Evolutionary conservation across 2,329 filamentous ascomycete species (phyloP), one percentile per base, ranked within the genome.

Genomic region (Venturia asperata): DNA sequence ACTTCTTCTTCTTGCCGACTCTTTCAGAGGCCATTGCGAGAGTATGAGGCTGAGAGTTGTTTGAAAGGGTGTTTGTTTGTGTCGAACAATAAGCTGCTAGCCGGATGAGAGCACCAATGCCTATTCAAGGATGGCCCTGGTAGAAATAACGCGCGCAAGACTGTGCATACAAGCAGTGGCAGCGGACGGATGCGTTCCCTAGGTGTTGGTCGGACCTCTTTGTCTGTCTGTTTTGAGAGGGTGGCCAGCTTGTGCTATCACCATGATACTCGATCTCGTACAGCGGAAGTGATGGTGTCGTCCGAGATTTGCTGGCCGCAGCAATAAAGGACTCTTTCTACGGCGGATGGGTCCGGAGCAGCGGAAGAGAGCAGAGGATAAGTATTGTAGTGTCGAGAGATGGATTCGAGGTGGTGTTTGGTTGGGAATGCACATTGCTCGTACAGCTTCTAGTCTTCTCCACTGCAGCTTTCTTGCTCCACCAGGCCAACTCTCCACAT

Each of bases 11-110:
- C 52, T 43, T 60, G 11, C 37, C 63, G n/a, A 21, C 47, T 52
- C 52, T 58, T 15, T 64, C 52, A n/a, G 27, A 19, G 37, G 63
- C 63, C 63, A 64, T 64, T 11, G 21, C 60, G 63, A 10, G 63
- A 10, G 9, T 24, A n/a, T 61, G 9, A 27, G 60, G 27, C 15
- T 43, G 60, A 45, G 10, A 61, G 24, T 56, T 34, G 24, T 19
- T 37, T 11, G 24, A 56, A 11, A n/a, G 45, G 45, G 9, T 24
- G 9, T 9, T 34, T 34, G 49, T 19, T 56, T 27, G 13, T 30
- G 11, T 34, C n/a, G 11, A 34, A 37, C 49, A 56, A 56, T 19
- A 56, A 37, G 30, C n/a, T 27, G 15, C 11, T 5, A 34, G 19
- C 7, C 11, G 24, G 13, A 5, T 58, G 30, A 21, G 52, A 58